Conservation (phyloP, 495 filamentous ascomycete genomes). For the Penicillium herquei region DNA sequence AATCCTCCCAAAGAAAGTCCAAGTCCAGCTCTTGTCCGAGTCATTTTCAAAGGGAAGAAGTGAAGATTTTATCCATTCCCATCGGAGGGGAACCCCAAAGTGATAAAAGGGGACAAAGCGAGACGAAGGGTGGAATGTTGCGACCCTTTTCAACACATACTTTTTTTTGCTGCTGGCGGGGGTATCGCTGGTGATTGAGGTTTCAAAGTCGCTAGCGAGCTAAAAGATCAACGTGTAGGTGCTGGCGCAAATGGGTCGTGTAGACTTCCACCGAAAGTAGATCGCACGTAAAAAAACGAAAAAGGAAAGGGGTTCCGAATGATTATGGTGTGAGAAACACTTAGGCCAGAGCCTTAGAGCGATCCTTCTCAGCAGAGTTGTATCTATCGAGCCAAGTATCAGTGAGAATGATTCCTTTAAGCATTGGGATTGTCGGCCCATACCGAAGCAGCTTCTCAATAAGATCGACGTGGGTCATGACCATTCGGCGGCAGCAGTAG, state of each 20-base stretch:
- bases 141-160: not conserved
- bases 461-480: conserved; percentile 99
- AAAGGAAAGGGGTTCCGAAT: not conserved
- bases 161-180: not conserved
- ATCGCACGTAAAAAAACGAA: not conserved
- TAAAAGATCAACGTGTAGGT: not conserved
- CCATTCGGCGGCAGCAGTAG: conserved; percentile 97
- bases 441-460: conserved; percentile 98
- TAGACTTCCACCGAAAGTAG: not conserved
- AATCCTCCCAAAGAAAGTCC: not conserved
- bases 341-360: conserved; percentile 35
- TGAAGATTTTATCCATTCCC: too few species aligned
- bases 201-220: not conserved
- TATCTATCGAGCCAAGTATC: conserved; percentile 17
- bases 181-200: not conserved
- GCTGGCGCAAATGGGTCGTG: not conserved
- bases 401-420: not conserved
- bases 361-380: conserved; percentile 36
- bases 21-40: not conserved
- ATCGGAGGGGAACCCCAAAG: too few species aligned
- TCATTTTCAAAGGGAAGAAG: too few species aligned
- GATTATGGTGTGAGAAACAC: not conserved
- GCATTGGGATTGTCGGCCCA: conserved; percentile 13
- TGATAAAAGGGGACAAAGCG: not conserved
- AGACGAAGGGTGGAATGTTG: not conserved